Conservation (phyloP, 345 rosid species). For the Carallia pectinifolia region DNA sequence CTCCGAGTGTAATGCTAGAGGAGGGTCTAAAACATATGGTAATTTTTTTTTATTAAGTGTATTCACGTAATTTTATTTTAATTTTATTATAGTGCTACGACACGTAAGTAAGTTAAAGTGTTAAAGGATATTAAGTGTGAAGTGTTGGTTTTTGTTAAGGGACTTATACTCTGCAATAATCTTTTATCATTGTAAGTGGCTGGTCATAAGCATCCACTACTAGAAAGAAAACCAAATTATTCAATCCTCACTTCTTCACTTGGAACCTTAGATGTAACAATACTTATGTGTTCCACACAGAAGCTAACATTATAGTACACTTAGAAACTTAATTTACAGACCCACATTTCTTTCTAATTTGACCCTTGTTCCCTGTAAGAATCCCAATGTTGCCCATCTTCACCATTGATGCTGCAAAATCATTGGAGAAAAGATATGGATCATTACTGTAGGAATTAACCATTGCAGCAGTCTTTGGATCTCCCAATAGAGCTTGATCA, state of each 20-base stretch:
- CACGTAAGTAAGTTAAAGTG: too few species aligned
- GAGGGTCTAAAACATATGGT: too few species aligned
- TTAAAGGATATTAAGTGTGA: too few species aligned
- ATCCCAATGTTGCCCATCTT: constrained; percentile 62
- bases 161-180: too few species aligned
- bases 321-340: constrained; percentile 39
- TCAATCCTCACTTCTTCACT: not conserved
- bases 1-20: too few species aligned
- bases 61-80: too few species aligned
- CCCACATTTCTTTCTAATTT: constrained; percentile 67
- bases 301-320: not conserved
- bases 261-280: not conserved
- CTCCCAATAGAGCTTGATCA: constrained; percentile 58
- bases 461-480: constrained; percentile 47
- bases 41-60: too few species aligned
- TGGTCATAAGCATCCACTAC: not conserved
- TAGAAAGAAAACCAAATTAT: not conserved
- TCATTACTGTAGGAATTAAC: constrained; percentile 52
- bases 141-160: too few species aligned
- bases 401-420: constrained; percentile 70
- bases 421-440: constrained; percentile 48
- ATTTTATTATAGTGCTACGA: too few species aligned
- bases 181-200: too few species aligned
- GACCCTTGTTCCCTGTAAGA: constrained; percentile 57
- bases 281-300: not conserved